Evolutionary conservation across 2,329 filamentous ascomycete species (phyloP).

Genomic region (Aspergillus novoparasiticus): DNA sequence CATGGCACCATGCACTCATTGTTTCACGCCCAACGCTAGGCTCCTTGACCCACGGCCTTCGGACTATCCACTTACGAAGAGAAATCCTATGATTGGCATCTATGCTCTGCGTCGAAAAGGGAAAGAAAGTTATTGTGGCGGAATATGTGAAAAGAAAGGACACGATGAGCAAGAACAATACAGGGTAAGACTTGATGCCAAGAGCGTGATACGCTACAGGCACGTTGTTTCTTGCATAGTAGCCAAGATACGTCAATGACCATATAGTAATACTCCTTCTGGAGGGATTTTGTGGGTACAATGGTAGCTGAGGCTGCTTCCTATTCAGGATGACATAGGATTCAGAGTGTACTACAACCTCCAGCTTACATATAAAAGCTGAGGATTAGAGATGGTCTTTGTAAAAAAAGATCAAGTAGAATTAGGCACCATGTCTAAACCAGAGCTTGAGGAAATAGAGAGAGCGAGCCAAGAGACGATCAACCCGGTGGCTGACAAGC

Average conservation of each 20-base stretch:
- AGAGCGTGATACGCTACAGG: background rate
- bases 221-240: background rate
- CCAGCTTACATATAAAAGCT: background rate
- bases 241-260: background rate
- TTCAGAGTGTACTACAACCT: background rate
- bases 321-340: background rate
- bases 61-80: too few relatives aligned
- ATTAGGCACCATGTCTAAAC: background rate
- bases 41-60: too few relatives aligned
- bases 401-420: too few relatives aligned
- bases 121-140: background rate
- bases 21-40: too few relatives aligned
- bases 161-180: background rate
- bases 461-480: background rate
- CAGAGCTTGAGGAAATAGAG: background rate
- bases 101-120: background rate
- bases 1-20: too few relatives aligned
- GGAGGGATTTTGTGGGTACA: background rate
- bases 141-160: background rate
- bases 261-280: background rate
- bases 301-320: background rate
- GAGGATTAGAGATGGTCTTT: background rate
- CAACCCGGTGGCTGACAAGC: background rate
- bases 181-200: background rate
- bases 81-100: too few relatives aligned